phyloP scores from a whole-genome alignment of 1,284 basidiomycete species.

The Malassezia caprae region DNA sequence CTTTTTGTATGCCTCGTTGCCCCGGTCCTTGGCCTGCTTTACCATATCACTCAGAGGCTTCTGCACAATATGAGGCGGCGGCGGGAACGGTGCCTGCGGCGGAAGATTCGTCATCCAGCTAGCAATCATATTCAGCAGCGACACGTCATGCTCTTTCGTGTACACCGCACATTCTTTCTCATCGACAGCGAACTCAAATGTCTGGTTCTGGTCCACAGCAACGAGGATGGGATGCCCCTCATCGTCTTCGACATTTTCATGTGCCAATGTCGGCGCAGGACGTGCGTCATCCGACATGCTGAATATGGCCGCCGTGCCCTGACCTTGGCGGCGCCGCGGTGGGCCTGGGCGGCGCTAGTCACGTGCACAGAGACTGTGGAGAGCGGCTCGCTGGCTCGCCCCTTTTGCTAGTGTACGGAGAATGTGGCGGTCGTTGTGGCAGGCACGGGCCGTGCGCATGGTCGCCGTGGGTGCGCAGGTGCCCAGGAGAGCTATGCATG shows the following conservation, averaged over 20 bases:
- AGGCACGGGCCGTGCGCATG: background rate
- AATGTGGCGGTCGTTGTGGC: constrained; percentile 1
- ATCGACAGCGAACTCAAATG: constrained; percentile 10
- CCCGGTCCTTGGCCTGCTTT: constrained; percentile 42
- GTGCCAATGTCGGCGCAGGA: background rate
- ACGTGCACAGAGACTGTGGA: background rate
- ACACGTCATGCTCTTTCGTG: constrained; percentile 30
- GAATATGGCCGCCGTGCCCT: background rate
- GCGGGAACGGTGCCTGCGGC: constrained; percentile 39
- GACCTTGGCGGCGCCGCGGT: background rate
- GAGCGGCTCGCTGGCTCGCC: background rate
- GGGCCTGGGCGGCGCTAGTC: background rate
- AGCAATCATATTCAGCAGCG: constrained; percentile 43
- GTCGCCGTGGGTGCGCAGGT: background rate
- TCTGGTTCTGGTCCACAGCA: constrained; percentile 7
- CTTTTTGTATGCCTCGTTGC: constrained; percentile 37
- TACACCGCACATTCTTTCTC: background rate
- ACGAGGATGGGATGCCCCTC: constrained; percentile 9
- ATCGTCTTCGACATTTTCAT: background rate
- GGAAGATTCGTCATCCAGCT: constrained; percentile 36
- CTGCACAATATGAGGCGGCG: constrained; percentile 44
- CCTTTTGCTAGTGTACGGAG: background rate
- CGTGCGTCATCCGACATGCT: background rate
- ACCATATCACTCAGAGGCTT: constrained; percentile 38
- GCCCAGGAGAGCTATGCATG: constrained; percentile 1